Conservation (phyloP, 176 grass and related monocot genomes). For the Oryza longistaminata region DNA sequence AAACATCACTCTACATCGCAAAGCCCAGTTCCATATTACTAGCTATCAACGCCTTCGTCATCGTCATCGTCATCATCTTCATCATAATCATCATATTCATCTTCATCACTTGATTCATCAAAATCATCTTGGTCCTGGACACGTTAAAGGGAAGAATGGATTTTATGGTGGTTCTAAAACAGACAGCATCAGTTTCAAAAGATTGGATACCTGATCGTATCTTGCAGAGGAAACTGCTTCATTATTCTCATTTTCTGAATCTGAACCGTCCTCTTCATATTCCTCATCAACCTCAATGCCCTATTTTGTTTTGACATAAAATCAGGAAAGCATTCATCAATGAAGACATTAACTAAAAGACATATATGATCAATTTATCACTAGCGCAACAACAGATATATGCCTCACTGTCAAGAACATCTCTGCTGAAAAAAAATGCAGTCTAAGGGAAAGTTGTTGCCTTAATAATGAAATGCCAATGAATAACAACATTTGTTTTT, state of each 20-base stretch:
- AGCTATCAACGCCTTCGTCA: constrained; percentile 12
- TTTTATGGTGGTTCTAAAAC: constrained; percentile 26
- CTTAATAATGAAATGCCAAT: background rate
- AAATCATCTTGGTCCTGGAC: constrained; percentile 55
- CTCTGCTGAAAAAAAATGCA: background rate
- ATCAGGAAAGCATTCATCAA: background rate
- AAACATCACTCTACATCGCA: background rate
- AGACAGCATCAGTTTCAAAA: background rate
- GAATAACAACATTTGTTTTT: background rate
- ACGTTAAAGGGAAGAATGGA: background rate
- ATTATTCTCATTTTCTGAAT: constrained; percentile 42
- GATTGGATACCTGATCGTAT: constrained; percentile 47
- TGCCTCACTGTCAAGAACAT: background rate
- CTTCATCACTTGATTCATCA: constrained; percentile 62
- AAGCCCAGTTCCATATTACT: constrained; percentile 27
- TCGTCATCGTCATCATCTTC: constrained; percentile 7
- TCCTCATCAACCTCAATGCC: constrained; percentile 63
- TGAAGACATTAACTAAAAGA: background rate
- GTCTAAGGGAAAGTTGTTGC: background rate
- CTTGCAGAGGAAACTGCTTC: background rate
- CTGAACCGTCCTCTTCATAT: constrained; percentile 46
- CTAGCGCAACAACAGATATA: background rate
- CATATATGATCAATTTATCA: background rate
- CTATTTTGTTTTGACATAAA: constrained; percentile 49
- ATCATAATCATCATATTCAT: constrained; percentile 21